Percentiles rank a stretch among this genome's conserved stretches.
Conservation (phyloP, 352 stramenopile species). For the Achlya hypogyna region DNA sequence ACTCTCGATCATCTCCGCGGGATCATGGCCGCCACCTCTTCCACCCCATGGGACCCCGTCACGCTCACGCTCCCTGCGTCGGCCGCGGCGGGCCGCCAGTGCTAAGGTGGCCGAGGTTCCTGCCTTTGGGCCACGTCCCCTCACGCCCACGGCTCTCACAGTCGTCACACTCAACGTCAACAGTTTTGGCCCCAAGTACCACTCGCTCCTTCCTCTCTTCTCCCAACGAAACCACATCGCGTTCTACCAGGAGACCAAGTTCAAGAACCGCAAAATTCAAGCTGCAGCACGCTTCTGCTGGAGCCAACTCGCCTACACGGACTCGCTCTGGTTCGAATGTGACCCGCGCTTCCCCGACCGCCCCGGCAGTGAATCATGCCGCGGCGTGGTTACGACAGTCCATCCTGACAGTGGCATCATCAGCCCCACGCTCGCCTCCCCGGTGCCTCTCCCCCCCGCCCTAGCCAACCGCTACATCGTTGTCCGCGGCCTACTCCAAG, state of each 20-base stretch:
- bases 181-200: not conserved
- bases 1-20: no score
- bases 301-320: not conserved
- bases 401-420: not conserved
- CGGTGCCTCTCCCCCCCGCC: not conserved
- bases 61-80: no score
- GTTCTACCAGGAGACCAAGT: not conserved
- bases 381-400: not conserved
- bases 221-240: not conserved
- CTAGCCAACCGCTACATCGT: not conserved
- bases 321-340: not conserved
- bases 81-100: no score
- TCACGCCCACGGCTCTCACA: no score
- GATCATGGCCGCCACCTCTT: no score
- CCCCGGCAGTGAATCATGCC: not conserved
- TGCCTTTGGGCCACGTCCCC: no score
- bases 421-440: not conserved
- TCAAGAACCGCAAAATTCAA: not conserved
- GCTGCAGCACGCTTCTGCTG: not conserved
- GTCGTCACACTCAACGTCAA: not conserved
- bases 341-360: not conserved
- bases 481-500: not conserved
- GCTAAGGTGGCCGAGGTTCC: no score
- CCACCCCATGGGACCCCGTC: no score
- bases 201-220: not conserved